Evolutionary conservation across 306 rosid species (phyloP), one percentile per base, ranked within the genome.

Genomic region (Purshia tridentata): DNA sequence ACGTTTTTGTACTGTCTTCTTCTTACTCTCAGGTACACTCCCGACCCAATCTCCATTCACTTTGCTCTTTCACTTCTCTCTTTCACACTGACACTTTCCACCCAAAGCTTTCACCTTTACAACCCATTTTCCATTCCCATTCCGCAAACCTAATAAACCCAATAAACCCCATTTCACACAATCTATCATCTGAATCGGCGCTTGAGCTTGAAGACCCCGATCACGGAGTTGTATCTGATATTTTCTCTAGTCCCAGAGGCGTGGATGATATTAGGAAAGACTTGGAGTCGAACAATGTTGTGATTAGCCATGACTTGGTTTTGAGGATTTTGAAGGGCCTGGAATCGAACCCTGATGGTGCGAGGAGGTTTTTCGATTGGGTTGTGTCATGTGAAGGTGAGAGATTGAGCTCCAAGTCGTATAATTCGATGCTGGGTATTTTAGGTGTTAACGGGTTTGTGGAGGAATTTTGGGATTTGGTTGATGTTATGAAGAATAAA

Each of bases 401-500:
- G 73, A 84, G 51, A 69, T 52, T 88, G 77, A 85, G 91, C 76
- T 91, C 91, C 15, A 94, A 85, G 66, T 86, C 88, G 5, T 94
- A 86, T 76, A 91, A 91, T 65, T 79, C 45, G 73, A 85, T 94
- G 84, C 70, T 89, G 45, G 22, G 83, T 9, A 85, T 84, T 73
- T 70, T 91, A 42, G 96, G 96, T 6, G 72, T 67, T 9, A 89
- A 84, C 68, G 92, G 88, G 6, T 6, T 22, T 40, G 80, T 79
- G 49, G 49, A 67, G 9, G 96, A 91, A 84, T 91, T 94, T 49
- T 94, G 99, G 96, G 89, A 77, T 54, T 53, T 89, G 78, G 72
- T 84, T 55, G 70, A 54, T 20, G 68, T 55, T 8, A 91, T 91
- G 96, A 94, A 85, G 95, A 80, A 75, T 49, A 91, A 80, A 60